Conservation (phyloP, 1,139 yeast species). For the Pichia sp. region DNA sequence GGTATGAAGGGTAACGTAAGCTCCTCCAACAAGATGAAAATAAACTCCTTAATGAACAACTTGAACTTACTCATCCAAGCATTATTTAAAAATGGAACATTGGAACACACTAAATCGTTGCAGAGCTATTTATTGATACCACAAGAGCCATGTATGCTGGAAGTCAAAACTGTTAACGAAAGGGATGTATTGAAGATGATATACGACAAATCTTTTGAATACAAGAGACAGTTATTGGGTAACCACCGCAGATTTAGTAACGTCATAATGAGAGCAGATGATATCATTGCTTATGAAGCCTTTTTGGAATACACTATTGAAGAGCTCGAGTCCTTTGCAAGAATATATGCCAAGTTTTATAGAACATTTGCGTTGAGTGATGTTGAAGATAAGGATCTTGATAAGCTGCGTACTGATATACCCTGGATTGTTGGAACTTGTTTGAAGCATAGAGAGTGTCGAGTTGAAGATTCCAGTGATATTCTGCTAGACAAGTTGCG, state of each 20-base stretch:
- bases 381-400: constrained; percentile 37
- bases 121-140: constrained; percentile 8
- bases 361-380: constrained; percentile 39
- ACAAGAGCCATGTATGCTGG: constrained; percentile 7
- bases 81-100: constrained; percentile 21
- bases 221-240: constrained; percentile 21
- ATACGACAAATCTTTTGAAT: constrained; percentile 26
- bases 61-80: constrained; percentile 26
- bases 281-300: constrained; percentile 44
- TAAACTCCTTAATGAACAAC: constrained; percentile 18
- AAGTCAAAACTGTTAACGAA: constrained; percentile 12
- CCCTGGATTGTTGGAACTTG: constrained; percentile 5
- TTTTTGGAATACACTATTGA: constrained; percentile 48
- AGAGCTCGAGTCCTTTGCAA: constrained; percentile 37
- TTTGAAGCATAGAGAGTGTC: constrained; percentile 5
- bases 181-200: constrained; percentile 30
- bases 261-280: constrained; percentile 26
- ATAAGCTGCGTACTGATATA: constrained; percentile 11
- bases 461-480: constrained; percentile 13
- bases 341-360: constrained; percentile 32
- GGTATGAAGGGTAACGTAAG: constrained; percentile 24
- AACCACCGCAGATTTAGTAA: constrained; percentile 3
- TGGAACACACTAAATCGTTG: constrained; percentile 7
- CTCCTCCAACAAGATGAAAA: constrained; percentile 30
- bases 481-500: constrained; percentile 22